A percentile compares a stretch with the other conserved stretches of the same genome.
These are phyloP conservation scores for Solanum phureja DNA, from an alignment of 257 asterid genomes.

Conservation along the genomic window DNA sequence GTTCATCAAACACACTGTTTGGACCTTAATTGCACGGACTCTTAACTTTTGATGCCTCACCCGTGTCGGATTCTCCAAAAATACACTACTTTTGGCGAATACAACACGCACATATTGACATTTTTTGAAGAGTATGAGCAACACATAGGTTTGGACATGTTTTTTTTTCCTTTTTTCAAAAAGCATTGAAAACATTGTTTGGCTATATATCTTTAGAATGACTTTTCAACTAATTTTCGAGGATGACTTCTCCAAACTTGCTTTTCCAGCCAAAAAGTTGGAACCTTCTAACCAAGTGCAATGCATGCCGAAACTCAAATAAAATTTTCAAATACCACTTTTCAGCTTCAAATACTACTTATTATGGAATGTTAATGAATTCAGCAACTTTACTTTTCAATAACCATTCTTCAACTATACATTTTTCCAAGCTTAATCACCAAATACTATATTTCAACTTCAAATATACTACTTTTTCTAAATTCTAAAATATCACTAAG, in stretches of 20 bases:
- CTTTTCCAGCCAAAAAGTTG: background rate
- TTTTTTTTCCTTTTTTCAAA: background rate
- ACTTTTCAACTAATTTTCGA: background rate
- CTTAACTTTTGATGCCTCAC: too few relatives aligned
- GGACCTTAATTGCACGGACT: too few relatives aligned
- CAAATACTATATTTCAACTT: background rate
- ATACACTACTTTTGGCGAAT: too few relatives aligned
- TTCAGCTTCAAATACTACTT: background rate
- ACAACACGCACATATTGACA: too few relatives aligned
- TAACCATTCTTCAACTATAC: background rate
- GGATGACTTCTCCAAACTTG: background rate
- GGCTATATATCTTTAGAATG: background rate
- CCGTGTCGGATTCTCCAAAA: too few relatives aligned
- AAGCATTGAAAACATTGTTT: background rate
- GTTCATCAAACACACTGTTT: background rate
- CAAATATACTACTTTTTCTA: too few relatives aligned
- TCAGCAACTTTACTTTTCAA: too few relatives aligned
- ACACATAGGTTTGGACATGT: too few relatives aligned
- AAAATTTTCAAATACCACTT: background rate
- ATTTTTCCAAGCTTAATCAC: background rate
- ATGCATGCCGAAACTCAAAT: background rate
- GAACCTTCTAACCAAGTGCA: background rate
- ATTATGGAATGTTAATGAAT: background rate
- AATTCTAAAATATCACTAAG: too few relatives aligned
- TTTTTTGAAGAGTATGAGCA: too few relatives aligned